Percentiles rank a stretch among this genome's conserved stretches.
These are phyloP conservation scores for Russula earlei DNA, from an alignment of 768 basidiomycete species.

Conservation along the genomic window DNA sequence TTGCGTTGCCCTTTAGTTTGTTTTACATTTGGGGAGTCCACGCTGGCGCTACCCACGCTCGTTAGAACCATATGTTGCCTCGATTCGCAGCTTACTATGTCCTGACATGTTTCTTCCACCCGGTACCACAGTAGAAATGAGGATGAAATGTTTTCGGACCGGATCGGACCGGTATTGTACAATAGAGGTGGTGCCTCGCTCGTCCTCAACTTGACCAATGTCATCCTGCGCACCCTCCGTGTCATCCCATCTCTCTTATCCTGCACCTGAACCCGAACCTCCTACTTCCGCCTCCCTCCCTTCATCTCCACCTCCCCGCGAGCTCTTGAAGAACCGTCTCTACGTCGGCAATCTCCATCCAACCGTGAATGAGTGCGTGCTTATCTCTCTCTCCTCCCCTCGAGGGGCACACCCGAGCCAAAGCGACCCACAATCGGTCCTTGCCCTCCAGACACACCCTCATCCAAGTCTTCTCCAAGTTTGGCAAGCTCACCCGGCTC, in stretches of 20 bases:
- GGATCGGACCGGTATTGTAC: not conserved
- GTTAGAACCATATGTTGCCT: conserved; percentile 9
- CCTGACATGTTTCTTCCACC: not conserved
- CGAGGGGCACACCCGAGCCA: not conserved
- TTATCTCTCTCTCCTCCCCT: not conserved
- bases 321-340: conserved; percentile 57
- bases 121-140: not conserved
- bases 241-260: conserved; percentile 25
- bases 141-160: not conserved
- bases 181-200: too few species aligned
- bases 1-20: conserved; percentile 12
- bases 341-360: conserved; percentile 88
- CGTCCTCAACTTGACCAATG: too few species aligned
- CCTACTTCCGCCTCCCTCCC: conserved; percentile 16
- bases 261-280: conserved; percentile 13
- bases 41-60: conserved; percentile 10
- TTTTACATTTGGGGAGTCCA: conserved; percentile 5
- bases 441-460: conserved; percentile 58
- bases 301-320: conserved; percentile 19
- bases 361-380: conserved; percentile 72
- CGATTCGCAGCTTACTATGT: conserved; percentile 13
- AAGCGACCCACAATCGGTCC: not conserved
- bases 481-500: conserved; percentile 84
- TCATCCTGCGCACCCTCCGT: not conserved
- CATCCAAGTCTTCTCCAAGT: conserved; percentile 84